Conservation (phyloP, 2,329 filamentous ascomycete genomes). For the Hymenoscyphus fraxineus region DNA sequence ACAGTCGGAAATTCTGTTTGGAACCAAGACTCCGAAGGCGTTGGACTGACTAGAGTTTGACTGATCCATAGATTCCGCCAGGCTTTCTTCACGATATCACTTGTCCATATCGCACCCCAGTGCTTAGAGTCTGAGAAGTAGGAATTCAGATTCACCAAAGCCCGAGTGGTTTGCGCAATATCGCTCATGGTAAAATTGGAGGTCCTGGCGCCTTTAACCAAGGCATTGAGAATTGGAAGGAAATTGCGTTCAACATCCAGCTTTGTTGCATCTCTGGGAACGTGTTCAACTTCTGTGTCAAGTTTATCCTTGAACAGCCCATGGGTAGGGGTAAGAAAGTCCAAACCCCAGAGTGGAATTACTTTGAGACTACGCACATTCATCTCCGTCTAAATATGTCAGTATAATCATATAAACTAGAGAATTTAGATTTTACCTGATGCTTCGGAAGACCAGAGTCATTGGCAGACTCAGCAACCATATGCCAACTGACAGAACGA, state of each 20-base stretch:
- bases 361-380: slow-evolving; percentile 46
- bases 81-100: slow-evolving; percentile 41
- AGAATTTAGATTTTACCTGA: slow-evolving; percentile 3
- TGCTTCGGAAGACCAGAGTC: slow-evolving; percentile 14
- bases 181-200: slow-evolving; percentile 44
- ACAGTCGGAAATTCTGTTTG: slow-evolving; percentile 43
- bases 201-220: slow-evolving; percentile 47
- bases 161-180: slow-evolving; percentile 36
- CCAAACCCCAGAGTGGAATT: slow-evolving; percentile 45
- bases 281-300: slow-evolving; percentile 46
- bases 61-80: slow-evolving; percentile 34
- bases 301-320: slow-evolving; percentile 45
- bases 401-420: slow-evolving; percentile 17
- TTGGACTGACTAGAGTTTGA: slow-evolving; percentile 12
- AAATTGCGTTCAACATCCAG: slow-evolving; percentile 48
- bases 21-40: slow-evolving; percentile 36
- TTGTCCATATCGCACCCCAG: slow-evolving; percentile 44
- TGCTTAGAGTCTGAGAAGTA: slow-evolving; percentile 40
- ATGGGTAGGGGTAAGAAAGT: slow-evolving; percentile 44
- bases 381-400: slow-evolving; percentile 38
- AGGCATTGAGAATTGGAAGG: slow-evolving; percentile 46
- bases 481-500: slow-evolving; percentile 14
- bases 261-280: slow-evolving; percentile 39
- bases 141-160: slow-evolving; percentile 19
- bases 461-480: slow-evolving; percentile 14